Conservation (phyloP, 805 yeast species). For the Grigorovia yakushimaensis region DNA sequence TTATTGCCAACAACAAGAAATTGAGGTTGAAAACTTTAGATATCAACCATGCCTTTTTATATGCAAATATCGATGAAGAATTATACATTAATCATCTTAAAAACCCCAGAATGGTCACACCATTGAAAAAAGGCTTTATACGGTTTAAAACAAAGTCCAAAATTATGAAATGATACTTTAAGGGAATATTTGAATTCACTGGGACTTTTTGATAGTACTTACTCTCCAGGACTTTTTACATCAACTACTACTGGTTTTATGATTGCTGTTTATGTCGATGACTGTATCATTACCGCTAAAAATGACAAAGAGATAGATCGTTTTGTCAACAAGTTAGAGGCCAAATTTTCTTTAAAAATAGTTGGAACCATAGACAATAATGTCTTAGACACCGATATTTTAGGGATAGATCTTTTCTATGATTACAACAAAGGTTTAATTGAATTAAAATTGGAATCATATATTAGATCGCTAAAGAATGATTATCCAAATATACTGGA, state of each 20-base stretch:
- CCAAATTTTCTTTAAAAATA: constrained; percentile 3
- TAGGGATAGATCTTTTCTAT: constrained; percentile 7
- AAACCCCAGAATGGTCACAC: neutral
- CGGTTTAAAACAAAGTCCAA: no score
- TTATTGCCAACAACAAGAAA: neutral
- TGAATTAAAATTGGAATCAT: neutral
- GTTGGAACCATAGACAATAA: constrained; percentile 5
- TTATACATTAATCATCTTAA: neutral
- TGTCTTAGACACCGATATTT: constrained; percentile 3
- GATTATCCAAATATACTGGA: neutral
- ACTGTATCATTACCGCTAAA: constrained; percentile 6
- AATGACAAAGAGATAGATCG: constrained; percentile 3
- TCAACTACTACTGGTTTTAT: neutral
- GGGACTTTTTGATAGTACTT: constrained; percentile 4
- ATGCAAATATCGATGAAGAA: neutral
- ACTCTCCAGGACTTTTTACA: constrained; percentile 6
- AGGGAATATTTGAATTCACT: no score
- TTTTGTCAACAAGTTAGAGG: neutral
- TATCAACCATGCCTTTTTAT: constrained; percentile 5
- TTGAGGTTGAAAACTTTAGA: constrained; percentile 1
- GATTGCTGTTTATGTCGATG: constrained; percentile 10
- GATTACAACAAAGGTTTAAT: constrained; percentile 1
- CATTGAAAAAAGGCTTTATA: constrained; percentile 3
- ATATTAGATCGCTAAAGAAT: neutral
- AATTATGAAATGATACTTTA: no score